Base-by-base conservation (phyloP, 805 yeast species). In the Candida succiphila region DNA sequence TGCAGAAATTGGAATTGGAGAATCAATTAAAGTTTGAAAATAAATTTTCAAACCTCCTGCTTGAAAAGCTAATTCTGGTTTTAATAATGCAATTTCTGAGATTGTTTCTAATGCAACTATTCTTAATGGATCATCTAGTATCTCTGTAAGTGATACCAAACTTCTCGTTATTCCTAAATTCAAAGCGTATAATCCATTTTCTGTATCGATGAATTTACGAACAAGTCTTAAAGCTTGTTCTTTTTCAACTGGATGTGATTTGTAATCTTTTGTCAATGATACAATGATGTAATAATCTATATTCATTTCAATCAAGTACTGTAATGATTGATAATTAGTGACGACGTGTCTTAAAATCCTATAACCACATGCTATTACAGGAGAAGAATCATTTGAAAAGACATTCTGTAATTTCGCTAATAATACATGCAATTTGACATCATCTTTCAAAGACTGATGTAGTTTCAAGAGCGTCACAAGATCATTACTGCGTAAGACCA, bases 191-290 rank as follows among this genome's bases (percentile, higher is more conserved):
- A 64, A 56, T 2, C 86, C 89, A 49, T 51, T 59, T 2, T 64
- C 66, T 3, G 75, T 59, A 26, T 68, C 76, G 3, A 82, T 45
- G 37, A 82, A 73, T 22, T 67, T 61, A 20, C 96, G 63, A 0
- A 86, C 57, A 18, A 86, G 58, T 45, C 79, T 81, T 22, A 89
- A 47, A 0, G 94, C 92, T 46, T 87, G 86, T 30, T 75, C 78
- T 38, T 87, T 69, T 46, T 88, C 95, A 2, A 74, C 54, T 17
- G 73, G 67, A 29, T 40, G 29, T 13, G 19, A 16, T 27, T 40
- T 44, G 10, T 25, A 17, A 17, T 75, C 78, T 32, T 75, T 75
- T 1, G 82, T 66, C 23, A 89, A 56, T 0, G 94, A 67, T 13
- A 75, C 63, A 2, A 83, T 71, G 5, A 86, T 51, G 39, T 78